Percentiles rank a stretch among this genome's conserved stretches.
Evolutionary conservation across 257 asterid genomes (phyloP).

Genomic region (Nicotiana sylvestris): DNA sequence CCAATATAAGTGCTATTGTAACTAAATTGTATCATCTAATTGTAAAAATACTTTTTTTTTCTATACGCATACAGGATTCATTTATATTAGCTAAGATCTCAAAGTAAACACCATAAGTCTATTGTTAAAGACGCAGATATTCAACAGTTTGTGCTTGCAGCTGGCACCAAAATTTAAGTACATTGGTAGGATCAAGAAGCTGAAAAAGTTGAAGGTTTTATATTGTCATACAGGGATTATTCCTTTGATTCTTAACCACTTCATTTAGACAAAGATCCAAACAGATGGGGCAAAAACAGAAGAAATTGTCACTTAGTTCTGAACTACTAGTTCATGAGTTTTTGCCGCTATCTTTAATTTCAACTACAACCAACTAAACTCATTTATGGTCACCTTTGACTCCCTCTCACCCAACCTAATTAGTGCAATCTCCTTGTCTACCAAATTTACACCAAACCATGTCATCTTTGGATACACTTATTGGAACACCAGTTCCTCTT

Average conservation of each 20-base stretch:
- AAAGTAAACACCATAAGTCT: not conserved
- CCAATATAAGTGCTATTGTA: not conserved
- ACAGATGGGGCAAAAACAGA: slow-evolving; percentile 2
- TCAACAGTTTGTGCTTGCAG: not conserved
- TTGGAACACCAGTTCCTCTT: no score
- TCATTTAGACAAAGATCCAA: not conserved
- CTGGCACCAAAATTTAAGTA: not conserved
- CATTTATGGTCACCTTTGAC: not conserved
- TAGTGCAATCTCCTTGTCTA: not conserved
- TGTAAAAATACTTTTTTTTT: not conserved
- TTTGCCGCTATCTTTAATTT: not conserved
- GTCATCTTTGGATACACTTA: not conserved
- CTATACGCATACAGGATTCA: not conserved
- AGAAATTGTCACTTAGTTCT: not conserved
- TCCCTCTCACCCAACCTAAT: not conserved
- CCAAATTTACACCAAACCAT: not conserved
- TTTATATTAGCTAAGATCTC: not conserved
- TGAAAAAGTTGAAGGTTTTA: no score
- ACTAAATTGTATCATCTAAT: not conserved
- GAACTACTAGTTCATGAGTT: not conserved
- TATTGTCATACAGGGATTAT: no score
- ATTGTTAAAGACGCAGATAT: not conserved
- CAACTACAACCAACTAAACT: not conserved
- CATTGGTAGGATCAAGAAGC: no score
- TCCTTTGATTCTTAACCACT: not conserved